phyloP scores from a whole-genome alignment of 1,284 basidiomycete species.

The Trametes hirsuta region DNA sequence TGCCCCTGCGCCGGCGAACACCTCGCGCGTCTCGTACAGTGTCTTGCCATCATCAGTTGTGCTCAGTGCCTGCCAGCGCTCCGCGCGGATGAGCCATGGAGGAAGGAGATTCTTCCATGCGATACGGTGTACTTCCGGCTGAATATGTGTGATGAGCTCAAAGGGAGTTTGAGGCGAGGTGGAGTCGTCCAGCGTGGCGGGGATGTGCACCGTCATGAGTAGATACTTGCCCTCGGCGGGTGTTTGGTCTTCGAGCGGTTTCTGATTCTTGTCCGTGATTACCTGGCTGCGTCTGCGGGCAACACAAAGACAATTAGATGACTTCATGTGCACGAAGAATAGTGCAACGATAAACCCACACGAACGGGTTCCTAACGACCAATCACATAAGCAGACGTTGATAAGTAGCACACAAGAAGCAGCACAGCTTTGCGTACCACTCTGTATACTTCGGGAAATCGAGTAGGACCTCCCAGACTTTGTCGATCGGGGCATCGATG shows the following conservation, averaged over 20 bases:
- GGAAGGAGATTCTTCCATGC: slow-evolving; percentile 55
- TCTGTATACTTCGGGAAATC: slow-evolving; percentile 54
- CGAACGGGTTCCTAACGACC: slow-evolving; percentile 67
- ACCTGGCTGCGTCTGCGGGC: slow-evolving; percentile 53
- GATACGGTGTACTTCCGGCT: slow-evolving; percentile 53
- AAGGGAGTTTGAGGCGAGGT: slow-evolving; percentile 30
- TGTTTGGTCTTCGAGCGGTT: slow-evolving; percentile 50
- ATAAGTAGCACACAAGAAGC: neutral
- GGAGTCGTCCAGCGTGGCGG: slow-evolving; percentile 52
- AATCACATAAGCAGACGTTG: neutral
- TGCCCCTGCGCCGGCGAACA: slow-evolving; percentile 59
- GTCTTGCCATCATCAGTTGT: slow-evolving; percentile 55
- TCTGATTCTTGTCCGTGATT: slow-evolving; percentile 48
- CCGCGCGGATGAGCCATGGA: slow-evolving; percentile 50
- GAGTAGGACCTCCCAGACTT: slow-evolving; percentile 50
- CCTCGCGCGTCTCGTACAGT: slow-evolving; percentile 67
- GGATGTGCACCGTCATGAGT: slow-evolving; percentile 58
- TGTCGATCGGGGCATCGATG: slow-evolving; percentile 52
- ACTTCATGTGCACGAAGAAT: neutral
- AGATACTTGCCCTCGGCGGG: slow-evolving; percentile 51
- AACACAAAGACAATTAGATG: neutral
- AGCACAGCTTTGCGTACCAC: slow-evolving; percentile 42
- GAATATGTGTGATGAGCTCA: slow-evolving; percentile 42
- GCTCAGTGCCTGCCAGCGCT: slow-evolving; percentile 68
- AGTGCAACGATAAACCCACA: slow-evolving; percentile 41